These are phyloP conservation scores for Boechera retrofracta DNA, from an alignment of 345 rosid genomes.

Conservation along the genomic window DNA sequence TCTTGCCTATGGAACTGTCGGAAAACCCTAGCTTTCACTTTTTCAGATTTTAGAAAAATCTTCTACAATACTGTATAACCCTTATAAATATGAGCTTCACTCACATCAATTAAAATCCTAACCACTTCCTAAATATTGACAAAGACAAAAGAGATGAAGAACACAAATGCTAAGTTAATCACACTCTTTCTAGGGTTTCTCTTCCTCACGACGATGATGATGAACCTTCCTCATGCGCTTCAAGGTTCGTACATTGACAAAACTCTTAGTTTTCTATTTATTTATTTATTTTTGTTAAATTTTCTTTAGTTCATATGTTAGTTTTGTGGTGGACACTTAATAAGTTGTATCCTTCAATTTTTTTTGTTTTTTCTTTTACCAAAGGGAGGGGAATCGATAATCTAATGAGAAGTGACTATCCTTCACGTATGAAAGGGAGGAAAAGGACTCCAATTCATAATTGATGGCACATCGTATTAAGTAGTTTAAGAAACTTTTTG, in stretches of 20 bases:
- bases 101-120: constrained; percentile 1
- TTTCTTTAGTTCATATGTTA: no score
- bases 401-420: constrained; percentile 42
- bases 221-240: constrained; percentile 21
- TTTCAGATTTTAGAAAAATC: neutral
- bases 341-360: no score
- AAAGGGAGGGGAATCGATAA: constrained; percentile 26
- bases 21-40: constrained; percentile 46
- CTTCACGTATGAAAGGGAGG: constrained; percentile 43
- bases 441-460: constrained; percentile 47
- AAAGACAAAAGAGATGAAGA: constrained; percentile 37
- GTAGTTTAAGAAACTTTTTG: neutral
- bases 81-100: constrained; percentile 19
- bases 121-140: constrained; percentile 14
- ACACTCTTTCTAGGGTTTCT: constrained; percentile 32
- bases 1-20: constrained; percentile 48
- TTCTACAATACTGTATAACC: neutral
- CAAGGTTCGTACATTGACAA: constrained; percentile 30
- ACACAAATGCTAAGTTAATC: constrained; percentile 10
- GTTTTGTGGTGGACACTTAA: no score
- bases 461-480: constrained; percentile 7
- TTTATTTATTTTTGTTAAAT: no score
- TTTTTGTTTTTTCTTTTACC: no score
- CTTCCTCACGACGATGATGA: constrained; percentile 30
- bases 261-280: neutral